These are phyloP conservation scores for Aspergillus japonicus DNA, from an alignment of 2,329 filamentous ascomycete genomes.

Conservation along the genomic window DNA sequence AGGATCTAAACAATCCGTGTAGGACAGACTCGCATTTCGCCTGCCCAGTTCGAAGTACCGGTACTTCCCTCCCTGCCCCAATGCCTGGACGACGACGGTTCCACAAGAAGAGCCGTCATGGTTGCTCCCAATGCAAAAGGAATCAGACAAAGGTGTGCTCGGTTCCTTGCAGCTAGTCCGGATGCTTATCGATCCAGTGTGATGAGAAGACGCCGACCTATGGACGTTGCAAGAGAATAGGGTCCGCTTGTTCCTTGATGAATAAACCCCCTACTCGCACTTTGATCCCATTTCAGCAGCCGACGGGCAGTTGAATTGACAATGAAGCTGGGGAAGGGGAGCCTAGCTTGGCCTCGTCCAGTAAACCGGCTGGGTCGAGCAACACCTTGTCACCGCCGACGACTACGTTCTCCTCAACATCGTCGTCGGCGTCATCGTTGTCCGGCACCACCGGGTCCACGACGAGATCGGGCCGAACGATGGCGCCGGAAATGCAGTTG, in stretches of 20 bases:
- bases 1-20: too few species aligned
- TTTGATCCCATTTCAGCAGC: neutral
- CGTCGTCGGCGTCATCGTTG: neutral
- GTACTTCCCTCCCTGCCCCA: too few species aligned
- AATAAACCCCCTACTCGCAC: neutral
- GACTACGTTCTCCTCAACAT: neutral
- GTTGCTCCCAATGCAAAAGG: neutral
- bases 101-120: constrained; percentile 3
- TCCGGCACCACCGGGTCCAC: neutral
- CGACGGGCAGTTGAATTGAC: neutral
- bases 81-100: neutral
- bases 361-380: neutral
- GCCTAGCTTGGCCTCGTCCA: neutral
- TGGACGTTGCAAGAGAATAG: neutral
- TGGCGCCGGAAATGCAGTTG: neutral
- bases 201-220: neutral
- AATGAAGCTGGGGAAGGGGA: neutral
- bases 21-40: too few species aligned
- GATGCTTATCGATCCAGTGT: neutral
- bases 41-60: neutral
- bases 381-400: neutral
- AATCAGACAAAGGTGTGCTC: constrained; percentile 2
- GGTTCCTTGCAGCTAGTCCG: neutral
- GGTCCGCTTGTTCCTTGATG: neutral
- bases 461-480: neutral